Conservation (phyloP, 129 eudicot genomes). For the Artemisia argyi region DNA sequence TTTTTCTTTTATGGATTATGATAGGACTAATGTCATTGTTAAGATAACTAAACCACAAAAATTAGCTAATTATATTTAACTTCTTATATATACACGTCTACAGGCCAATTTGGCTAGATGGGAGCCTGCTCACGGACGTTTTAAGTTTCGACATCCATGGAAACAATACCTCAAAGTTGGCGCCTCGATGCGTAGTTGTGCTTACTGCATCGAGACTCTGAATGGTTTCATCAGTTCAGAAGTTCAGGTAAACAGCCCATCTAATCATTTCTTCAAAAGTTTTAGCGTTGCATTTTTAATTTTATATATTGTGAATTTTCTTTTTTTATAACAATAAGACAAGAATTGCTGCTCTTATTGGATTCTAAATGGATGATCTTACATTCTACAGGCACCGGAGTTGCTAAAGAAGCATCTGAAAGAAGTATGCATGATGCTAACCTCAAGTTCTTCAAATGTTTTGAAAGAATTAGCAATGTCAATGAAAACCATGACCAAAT, state of each 20-base stretch:
- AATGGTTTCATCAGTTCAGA: conserved; percentile 56
- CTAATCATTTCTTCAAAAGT: background rate
- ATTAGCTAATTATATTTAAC: background rate
- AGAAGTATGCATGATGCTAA: conserved; percentile 52
- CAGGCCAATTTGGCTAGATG: conserved; percentile 90
- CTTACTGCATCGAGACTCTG: conserved; percentile 74
- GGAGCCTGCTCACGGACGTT: conserved; percentile 89
- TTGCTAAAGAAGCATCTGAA: conserved; percentile 61
- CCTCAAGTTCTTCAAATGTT: conserved; percentile 54
- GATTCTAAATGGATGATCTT: conserved; percentile 1
- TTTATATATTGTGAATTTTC: background rate
- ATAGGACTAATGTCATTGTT: too few relatives aligned
- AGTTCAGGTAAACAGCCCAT: conserved; percentile 44
- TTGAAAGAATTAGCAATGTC: conserved; percentile 55
- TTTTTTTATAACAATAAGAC: background rate
- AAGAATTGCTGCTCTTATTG: background rate
- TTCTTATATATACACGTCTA: background rate
- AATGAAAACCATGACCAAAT: conserved; percentile 59
- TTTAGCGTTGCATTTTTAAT: background rate
- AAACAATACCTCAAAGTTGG: conserved; percentile 78
- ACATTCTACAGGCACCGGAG: conserved; percentile 58
- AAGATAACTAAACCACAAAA: background rate
- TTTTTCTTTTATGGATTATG: too few relatives aligned
- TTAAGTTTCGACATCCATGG: conserved; percentile 88
- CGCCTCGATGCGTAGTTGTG: conserved; percentile 69